Evolutionary conservation across 2,329 filamentous ascomycete species (phyloP), one percentile per base, ranked within the genome.

Genomic region (Aureobasidium sp.): DNA sequence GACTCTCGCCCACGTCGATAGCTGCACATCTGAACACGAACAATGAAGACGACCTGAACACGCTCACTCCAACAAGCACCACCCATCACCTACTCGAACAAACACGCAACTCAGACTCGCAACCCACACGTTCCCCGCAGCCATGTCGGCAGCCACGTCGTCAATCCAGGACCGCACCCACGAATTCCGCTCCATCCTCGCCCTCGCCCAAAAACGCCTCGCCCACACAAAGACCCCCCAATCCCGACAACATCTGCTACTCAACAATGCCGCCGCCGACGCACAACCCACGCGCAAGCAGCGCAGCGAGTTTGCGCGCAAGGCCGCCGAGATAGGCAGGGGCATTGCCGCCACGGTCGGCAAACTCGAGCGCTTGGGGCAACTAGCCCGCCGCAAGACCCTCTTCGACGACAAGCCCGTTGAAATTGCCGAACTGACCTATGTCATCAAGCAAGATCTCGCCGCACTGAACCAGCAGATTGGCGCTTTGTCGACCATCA

Each of bases 371-470:
- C 90, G 95, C 75, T 79, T 99, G 67, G 93, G 92, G 64, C 90
- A 96, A 75, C 79, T 99, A 72, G 94, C 94, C n/a, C 93, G 91
- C 75, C 87, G 93, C 71, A 95, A 96, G 77, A 96, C 94, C 11
- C 86, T 99, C 47, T 99, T 99, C 74, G 94, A 99, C 75, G 94
- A 99, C 78, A 86, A 90, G 73, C 91, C 94, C 0, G 90, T 97
- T 61, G 94, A 99, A 77, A 97, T 97, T 74, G 94, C 94, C 74
- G 91, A 97, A 76, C 85, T 97, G 74, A 97, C 92, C 8, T 97
- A 92, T 71, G 89, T 97, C 72, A 97, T 97, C 81, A 97, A 97
- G 78, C 93, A 97, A 80, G 93, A 97, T 71, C 84, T 97, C 58
- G 90, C 91, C 1, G 86, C 82, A 5, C 75, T 90, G 63, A 97